Base-by-base conservation (phyloP, 306 rosid species). In the Cucurbita moschata region DNA sequence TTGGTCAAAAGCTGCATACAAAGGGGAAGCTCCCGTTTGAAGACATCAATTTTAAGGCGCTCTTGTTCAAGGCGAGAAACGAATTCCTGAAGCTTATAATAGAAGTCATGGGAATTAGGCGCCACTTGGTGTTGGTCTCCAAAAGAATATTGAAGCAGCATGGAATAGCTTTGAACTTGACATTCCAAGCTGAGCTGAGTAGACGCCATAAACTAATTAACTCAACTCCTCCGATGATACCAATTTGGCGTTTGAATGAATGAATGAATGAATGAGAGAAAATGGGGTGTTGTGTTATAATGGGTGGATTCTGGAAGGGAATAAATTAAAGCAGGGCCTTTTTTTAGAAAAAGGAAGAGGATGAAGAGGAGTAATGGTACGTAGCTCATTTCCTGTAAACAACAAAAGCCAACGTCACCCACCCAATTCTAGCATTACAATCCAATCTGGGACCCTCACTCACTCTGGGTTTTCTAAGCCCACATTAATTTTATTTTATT, bases 1-100 rank as follows among this genome's bases (percentile, higher is more conserved):
- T 88, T 91, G 70, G 96, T 82, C 73, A 95, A 96, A 50, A 95
- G 99, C 78, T 95, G 99, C 99, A 95, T 95, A 96, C 97, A 95
- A 79, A 95, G 97, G 68, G 99, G 99, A 67, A 95, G 96, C 77
- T 95, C 97, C 42, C 99, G 96, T 83, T 95, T 95, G 90, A 95
- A 95, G 59, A 92, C 97, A 50, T 95, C 97, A 46, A 95, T 95
- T 84, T 95, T 95, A 84, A 91, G 91, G 23, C 93, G 92, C 79
- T 95, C 99, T 82, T 88, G 96, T 76, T 95, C 97, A 0, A 95
- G 90, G 23, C 87, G 91, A 77, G 96, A 85, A 62, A 95, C 89
- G 80, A 84, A 84, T 1, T 89, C 97, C 72, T 88, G 96, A 18
- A 95, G 91, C 81, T 91, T 89, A 84, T 84, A 83, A n/a, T 13